A percentile compares a stretch with the other conserved stretches of the same genome.
Conservation (phyloP, 2,329 filamentous ascomycete genomes). For the Rutstroemia sp. region DNA sequence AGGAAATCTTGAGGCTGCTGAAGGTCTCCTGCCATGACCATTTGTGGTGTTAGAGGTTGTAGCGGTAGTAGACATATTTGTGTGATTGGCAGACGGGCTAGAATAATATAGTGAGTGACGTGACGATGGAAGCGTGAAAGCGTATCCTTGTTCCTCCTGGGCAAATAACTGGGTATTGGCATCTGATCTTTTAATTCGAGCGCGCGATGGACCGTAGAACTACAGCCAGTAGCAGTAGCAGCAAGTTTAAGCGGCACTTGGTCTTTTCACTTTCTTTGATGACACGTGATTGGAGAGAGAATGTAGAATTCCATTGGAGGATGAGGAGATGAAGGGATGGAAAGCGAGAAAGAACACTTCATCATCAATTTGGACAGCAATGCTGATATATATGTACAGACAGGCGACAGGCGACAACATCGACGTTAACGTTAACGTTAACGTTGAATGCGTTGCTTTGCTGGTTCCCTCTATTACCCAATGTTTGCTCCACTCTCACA, state of each 20-base stretch:
- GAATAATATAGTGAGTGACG: not conserved
- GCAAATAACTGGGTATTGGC: conserved; percentile 1
- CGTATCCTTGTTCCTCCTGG: conserved; percentile 4
- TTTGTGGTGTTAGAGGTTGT: conserved; percentile 11
- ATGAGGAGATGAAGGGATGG: no score
- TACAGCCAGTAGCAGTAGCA: not conserved
- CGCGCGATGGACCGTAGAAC: no score
- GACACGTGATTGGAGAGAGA: not conserved
- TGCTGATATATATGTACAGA: no score
- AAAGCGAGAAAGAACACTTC: no score
- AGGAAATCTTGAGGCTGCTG: conserved; percentile 24
- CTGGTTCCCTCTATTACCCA: no score
- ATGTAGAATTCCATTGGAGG: no score
- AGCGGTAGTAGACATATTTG: conserved; percentile 19
- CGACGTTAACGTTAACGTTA: no score
- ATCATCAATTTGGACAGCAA: no score
- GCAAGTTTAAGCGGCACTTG: not conserved
- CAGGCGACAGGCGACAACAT: no score
- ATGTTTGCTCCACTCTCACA: no score
- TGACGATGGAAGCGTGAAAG: not conserved
- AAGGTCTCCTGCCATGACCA: conserved; percentile 22
- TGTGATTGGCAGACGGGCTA: conserved; percentile 8
- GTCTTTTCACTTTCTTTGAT: not conserved
- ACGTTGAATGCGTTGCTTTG: no score
- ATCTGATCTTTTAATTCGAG: conserved; percentile 1